Evolutionary conservation across 225 moss, liverwort and hornwort species (phyloP), one percentile per base, ranked within the genome.

Genomic region (Marchantia polymorpha): DNA sequence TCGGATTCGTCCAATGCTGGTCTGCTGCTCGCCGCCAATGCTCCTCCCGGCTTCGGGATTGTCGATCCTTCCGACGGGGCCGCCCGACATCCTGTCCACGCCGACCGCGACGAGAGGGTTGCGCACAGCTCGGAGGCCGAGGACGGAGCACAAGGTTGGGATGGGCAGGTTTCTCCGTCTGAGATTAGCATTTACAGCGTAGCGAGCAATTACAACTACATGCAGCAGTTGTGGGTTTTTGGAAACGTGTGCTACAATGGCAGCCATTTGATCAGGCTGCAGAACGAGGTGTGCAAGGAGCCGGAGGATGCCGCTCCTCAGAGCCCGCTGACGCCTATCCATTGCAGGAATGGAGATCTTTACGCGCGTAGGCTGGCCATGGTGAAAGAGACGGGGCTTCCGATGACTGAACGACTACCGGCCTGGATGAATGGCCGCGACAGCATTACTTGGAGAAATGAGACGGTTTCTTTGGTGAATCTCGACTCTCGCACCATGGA

Each of bases 191-290:
- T 81, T 5, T 81, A 81, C 63, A 64, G 49, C 10, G 73, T 81
- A 6, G 48, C 22, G 14, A 81, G 61, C 63, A 49, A 9, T 7
- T 74, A 71, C 68, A 81, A 70, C 11, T 30, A 51, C 4, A 20
- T 9, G 64, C 73, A 81, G 80, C 80, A 61, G 64, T 22, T 81
- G 13, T 81, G 80, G 80, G 72, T 73, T 29, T 83, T 83, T 13
- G 63, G 46, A 10, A 79, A 78, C 26, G 64, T 79, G 72, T 83
- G 83, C 79, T 83, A 83, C 83, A 83, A 83, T 66, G 83, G 83
- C 17, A 83, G 83, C 53, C 78, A 79, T 54, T 55, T 83, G 78
- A 74, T 83, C 22, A 23, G 49, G 71, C 30, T 66, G 23, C 10
- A 39, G 39, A 59, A 17, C 20, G 54, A 58, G 64, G 59, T 14